Evolutionary conservation across 345 rosid species (phyloP).

Genomic region (Bruguiera gymnorhiza): DNA sequence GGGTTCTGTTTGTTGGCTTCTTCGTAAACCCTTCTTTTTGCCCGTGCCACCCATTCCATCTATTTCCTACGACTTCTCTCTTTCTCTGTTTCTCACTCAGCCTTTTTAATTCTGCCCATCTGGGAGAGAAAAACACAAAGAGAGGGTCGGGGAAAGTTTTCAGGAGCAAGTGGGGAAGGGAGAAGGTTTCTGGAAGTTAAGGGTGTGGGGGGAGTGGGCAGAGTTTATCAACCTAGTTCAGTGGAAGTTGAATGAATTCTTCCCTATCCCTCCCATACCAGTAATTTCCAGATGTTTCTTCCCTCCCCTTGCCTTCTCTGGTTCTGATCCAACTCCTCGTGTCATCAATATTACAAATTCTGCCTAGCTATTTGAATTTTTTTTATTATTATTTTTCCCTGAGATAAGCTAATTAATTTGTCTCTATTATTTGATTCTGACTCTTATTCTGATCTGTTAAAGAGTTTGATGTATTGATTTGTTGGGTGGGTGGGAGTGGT

Average conservation of each 20-base stretch:
- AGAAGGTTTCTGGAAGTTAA: slow-evolving; percentile 17
- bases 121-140: too few species aligned
- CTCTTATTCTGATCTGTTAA: too few species aligned
- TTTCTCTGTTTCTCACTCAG: neutral
- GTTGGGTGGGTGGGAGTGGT: too few species aligned
- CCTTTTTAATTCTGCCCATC: rapidly evolving
- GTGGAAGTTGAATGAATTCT: neutral
- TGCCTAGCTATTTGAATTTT: too few species aligned
- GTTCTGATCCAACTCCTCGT: neutral
- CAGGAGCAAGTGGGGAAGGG: too few species aligned
- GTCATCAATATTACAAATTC: too few species aligned
- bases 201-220: slow-evolving; percentile 25
- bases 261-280: slow-evolving; percentile 30
- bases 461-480: too few species aligned
- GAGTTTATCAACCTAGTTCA: neutral
- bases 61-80: slow-evolving; percentile 4
- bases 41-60: slow-evolving; percentile 13
- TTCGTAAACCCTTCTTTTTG: neutral
- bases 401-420: too few species aligned
- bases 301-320: neutral
- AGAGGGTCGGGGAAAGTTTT: too few species aligned
- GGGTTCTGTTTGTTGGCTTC: too few species aligned
- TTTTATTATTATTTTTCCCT: too few species aligned
- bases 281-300: slow-evolving; percentile 16
- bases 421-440: too few species aligned